Percentiles rank a stretch among this genome's conserved stretches.
Conservation (phyloP, 2,329 filamentous ascomycete genomes). For the Emydomyces testavorans region DNA sequence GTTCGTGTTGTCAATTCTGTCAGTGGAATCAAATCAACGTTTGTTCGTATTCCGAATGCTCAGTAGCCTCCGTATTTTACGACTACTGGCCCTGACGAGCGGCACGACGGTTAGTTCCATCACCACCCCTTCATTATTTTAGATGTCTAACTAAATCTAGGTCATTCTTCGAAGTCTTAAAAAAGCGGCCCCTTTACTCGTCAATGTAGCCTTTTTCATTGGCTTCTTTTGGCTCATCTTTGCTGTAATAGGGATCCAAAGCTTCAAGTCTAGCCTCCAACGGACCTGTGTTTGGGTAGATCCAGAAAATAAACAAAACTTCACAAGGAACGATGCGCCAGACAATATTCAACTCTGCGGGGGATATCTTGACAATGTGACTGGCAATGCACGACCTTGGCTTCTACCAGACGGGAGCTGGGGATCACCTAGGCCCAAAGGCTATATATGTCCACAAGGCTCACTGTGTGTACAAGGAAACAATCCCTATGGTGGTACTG, state of each 20-base stretch:
- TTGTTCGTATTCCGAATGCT: slow-evolving; percentile 93
- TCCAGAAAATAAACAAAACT: slow-evolving; percentile 37
- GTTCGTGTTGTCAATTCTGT: slow-evolving; percentile 59
- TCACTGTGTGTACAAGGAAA: slow-evolving; percentile 69
- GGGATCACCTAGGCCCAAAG: slow-evolving; percentile 52
- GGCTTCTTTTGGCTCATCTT: slow-evolving; percentile 97
- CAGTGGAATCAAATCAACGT: slow-evolving; percentile 57
- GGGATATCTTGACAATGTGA: slow-evolving; percentile 57
- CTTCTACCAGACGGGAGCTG: slow-evolving; percentile 44
- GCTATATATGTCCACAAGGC: slow-evolving; percentile 73
- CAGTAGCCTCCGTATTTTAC: slow-evolving; percentile 82
- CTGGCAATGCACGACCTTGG: slow-evolving; percentile 55
- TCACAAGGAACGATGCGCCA: slow-evolving; percentile 38
- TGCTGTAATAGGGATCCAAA: slow-evolving; percentile 91
- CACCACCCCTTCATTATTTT: not conserved
- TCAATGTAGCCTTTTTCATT: slow-evolving; percentile 88
- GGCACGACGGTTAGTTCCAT: slow-evolving; percentile 64
- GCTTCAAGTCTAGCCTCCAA: slow-evolving; percentile 74
- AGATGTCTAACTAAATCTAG: slow-evolving; percentile 32
- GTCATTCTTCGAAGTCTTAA: slow-evolving; percentile 93
- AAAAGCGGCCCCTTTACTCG: slow-evolving; percentile 79
- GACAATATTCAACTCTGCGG: slow-evolving; percentile 71
- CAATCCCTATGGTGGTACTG: slow-evolving; percentile 72
- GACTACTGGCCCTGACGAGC: slow-evolving; percentile 81
- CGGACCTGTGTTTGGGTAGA: slow-evolving; percentile 71